Conservation (phyloP, 345 rosid genomes). For the Cardamine resedifolia region DNA sequence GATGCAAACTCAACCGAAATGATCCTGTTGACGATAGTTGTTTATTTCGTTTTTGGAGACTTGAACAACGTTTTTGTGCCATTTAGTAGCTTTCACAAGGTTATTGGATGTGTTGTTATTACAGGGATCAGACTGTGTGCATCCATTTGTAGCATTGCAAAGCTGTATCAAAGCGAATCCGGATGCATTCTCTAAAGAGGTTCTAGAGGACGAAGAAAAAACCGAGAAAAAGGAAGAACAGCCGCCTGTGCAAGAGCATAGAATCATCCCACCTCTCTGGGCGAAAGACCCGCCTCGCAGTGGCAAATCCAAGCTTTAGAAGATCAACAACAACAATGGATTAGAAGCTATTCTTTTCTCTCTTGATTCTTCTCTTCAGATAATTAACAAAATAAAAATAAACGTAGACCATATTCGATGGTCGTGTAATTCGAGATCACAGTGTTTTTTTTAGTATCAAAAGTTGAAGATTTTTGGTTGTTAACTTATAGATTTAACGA, state of each 20-base stretch:
- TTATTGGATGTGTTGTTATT: conserved; percentile 15
- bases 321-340: conserved; percentile 8
- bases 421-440: not conserved
- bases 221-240: conserved; percentile 50
- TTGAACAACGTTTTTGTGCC: not conserved
- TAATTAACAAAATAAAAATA: not conserved
- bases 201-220: conserved; percentile 43
- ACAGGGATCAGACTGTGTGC: conserved; percentile 88
- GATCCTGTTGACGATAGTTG: not conserved
- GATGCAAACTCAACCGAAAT: not conserved
- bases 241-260: conserved; percentile 46
- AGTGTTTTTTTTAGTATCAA: not conserved
- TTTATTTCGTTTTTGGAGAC: not conserved
- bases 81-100: not conserved
- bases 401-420: not conserved
- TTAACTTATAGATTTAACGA: not conserved
- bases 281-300: conserved; percentile 46
- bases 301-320: conserved; percentile 54
- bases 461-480: not conserved
- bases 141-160: conserved; percentile 82
- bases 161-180: conserved; percentile 79
- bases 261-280: conserved; percentile 71
- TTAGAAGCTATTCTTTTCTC: conserved; percentile 9
- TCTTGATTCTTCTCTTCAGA: not conserved
- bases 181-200: conserved; percentile 60